A percentile compares a stretch with the other conserved stretches of the same genome.
Conservation (phyloP, 2,329 filamentous ascomycete species). For the Aspergillus viridinutans region DNA sequence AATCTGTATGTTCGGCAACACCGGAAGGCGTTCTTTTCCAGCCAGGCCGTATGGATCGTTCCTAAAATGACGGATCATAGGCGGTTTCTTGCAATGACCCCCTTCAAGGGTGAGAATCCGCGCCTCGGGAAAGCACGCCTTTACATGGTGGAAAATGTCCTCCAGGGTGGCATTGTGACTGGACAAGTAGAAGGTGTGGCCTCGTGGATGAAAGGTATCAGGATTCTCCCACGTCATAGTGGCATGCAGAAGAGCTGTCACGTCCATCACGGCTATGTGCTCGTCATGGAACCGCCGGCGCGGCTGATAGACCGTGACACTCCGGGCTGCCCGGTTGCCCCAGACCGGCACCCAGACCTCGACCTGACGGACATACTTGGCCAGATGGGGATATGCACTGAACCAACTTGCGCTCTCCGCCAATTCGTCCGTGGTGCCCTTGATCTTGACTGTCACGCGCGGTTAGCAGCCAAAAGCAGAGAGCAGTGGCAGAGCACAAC, state of each 20-base stretch:
- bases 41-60: slow-evolving; percentile 26
- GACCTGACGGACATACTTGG: slow-evolving; percentile 64
- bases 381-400: slow-evolving; percentile 54
- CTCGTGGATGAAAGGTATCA: slow-evolving; percentile 20
- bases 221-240: slow-evolving; percentile 25
- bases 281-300: slow-evolving; percentile 22
- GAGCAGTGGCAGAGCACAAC: slow-evolving; percentile 12
- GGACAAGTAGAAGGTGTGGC: slow-evolving; percentile 30
- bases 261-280: slow-evolving; percentile 18
- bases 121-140: slow-evolving; percentile 55
- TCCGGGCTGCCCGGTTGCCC: slow-evolving; percentile 51
- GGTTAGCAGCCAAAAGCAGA: background rate
- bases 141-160: slow-evolving; percentile 64
- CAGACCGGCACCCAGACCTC: slow-evolving; percentile 76
- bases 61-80: slow-evolving; percentile 59
- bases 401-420: slow-evolving; percentile 61
- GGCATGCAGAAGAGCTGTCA: slow-evolving; percentile 19
- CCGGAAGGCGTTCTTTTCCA: slow-evolving; percentile 38
- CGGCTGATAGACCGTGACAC: slow-evolving; percentile 35
- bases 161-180: slow-evolving; percentile 65
- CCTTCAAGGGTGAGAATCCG: slow-evolving; percentile 69
- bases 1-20: slow-evolving; percentile 57
- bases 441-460: slow-evolving; percentile 57
- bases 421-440: slow-evolving; percentile 63
- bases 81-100: slow-evolving; percentile 72